Conservation (phyloP, 192 early-diverging fungal species). For the Backusella tuberculispora region DNA sequence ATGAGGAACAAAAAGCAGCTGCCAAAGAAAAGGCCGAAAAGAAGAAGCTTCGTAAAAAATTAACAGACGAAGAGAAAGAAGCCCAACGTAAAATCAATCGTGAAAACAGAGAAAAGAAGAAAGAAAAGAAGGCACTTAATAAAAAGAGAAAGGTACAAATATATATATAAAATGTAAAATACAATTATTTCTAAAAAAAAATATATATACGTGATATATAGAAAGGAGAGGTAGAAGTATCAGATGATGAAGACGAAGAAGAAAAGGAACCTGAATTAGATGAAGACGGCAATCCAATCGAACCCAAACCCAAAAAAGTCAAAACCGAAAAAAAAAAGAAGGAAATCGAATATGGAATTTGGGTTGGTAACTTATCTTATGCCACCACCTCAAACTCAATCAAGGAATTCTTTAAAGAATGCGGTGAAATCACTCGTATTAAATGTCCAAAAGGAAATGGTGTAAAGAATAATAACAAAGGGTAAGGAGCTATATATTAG, state of each 20-base stretch:
- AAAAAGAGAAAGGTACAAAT: constrained; percentile 45
- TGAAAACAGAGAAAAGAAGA: constrained; percentile 47
- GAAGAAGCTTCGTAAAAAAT: constrained; percentile 5
- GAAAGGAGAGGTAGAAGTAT: constrained; percentile 40
- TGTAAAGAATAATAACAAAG: constrained; percentile 48
- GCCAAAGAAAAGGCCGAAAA: constrained; percentile 18
- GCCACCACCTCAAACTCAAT: constrained; percentile 57
- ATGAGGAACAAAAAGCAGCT: constrained; percentile 24
- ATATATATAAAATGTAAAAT: not conserved
- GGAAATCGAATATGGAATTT: constrained; percentile 57
- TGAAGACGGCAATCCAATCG: constrained; percentile 44
- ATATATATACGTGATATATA: constrained; percentile 21
- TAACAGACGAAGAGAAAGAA: constrained; percentile 26
- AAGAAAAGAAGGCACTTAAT: constrained; percentile 43
- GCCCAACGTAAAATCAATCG: constrained; percentile 37
- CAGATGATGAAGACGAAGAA: constrained; percentile 43
- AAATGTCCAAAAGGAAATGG: constrained; percentile 49
- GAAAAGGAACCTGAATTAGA: constrained; percentile 44
- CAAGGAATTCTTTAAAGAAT: constrained; percentile 58
- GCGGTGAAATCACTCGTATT: constrained; percentile 54
- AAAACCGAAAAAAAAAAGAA: constrained; percentile 15
- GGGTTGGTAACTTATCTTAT: constrained; percentile 77
- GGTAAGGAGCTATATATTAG: no score
- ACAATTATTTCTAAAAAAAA: not conserved
- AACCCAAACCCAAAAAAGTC: constrained; percentile 43